Conservation (phyloP, 2,329 filamentous ascomycete genomes). For the Verticillium dahliae region DNA sequence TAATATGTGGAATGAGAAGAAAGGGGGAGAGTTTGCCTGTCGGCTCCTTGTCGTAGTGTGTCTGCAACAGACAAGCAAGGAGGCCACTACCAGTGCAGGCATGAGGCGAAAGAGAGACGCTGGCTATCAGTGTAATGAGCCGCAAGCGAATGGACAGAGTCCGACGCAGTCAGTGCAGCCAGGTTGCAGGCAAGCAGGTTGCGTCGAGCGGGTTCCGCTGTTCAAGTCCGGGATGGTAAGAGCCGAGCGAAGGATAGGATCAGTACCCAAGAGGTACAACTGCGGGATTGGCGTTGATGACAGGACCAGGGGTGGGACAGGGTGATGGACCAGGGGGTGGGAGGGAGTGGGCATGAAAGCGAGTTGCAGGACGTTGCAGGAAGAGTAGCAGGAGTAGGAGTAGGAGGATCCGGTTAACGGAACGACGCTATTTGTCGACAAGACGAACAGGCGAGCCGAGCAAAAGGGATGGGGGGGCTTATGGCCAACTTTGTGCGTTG, state of each 20-base stretch:
- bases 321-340: not conserved
- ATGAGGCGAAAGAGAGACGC: not conserved
- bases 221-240: not conserved
- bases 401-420: too few relatives aligned
- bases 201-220: not conserved
- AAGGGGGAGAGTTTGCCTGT: not conserved
- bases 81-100: not conserved
- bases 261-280: not conserved
- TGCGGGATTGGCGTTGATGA: not conserved
- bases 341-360: not conserved
- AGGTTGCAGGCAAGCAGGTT: not conserved
- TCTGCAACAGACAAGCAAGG: not conserved
- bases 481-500: not conserved
- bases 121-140: not conserved
- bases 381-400: not conserved
- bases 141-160: not conserved
- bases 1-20: not conserved
- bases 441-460: not conserved
- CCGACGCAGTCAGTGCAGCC: not conserved
- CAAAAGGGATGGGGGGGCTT: not conserved
- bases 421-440: too few relatives aligned
- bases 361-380: not conserved
- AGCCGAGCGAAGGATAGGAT: not conserved
- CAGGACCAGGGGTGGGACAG: not conserved
- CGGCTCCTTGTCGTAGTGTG: not conserved